Evolutionary conservation across 2,329 filamentous ascomycete species (phyloP).

Genomic region (Dissoconium aciculare): DNA sequence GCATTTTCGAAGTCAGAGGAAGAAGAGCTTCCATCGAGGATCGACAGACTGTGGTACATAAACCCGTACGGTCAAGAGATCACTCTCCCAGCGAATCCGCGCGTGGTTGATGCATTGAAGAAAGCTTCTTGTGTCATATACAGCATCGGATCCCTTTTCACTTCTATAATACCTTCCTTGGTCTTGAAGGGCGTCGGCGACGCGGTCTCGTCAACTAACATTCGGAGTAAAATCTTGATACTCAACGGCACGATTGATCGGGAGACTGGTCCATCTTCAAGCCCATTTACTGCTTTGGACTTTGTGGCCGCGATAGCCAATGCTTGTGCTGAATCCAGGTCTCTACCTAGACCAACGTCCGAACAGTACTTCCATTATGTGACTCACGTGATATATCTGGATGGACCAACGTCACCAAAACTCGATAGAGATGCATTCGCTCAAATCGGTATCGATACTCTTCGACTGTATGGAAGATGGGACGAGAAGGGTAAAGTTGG

Average conservation of each 20-base stretch:
- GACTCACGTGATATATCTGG: conserved; percentile 69
- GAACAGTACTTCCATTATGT: conserved; percentile 53
- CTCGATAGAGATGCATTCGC: conserved; percentile 53
- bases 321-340: conserved; percentile 55
- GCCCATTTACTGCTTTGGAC: conserved; percentile 58
- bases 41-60: conserved; percentile 86
- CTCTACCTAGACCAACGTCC: conserved; percentile 15
- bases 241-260: conserved; percentile 73
- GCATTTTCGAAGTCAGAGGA: conserved; percentile 62
- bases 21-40: conserved; percentile 61
- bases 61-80: conserved; percentile 98
- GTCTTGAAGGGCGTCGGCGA: conserved; percentile 63
- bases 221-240: conserved; percentile 62
- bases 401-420: conserved; percentile 51
- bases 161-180: conserved; percentile 69
- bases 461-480: conserved; percentile 60
- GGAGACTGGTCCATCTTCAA: conserved; percentile 58
- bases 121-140: conserved; percentile 61
- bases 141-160: conserved; percentile 88
- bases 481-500: conserved; percentile 40
- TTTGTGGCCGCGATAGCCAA: conserved; percentile 68
- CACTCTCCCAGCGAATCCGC: conserved; percentile 64
- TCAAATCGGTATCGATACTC: conserved; percentile 57
- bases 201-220: conserved; percentile 35
- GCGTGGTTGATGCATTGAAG: conserved; percentile 55